Evolutionary conservation across 345 rosid species (phyloP).

Genomic region (Rhodamnia rubescens): DNA sequence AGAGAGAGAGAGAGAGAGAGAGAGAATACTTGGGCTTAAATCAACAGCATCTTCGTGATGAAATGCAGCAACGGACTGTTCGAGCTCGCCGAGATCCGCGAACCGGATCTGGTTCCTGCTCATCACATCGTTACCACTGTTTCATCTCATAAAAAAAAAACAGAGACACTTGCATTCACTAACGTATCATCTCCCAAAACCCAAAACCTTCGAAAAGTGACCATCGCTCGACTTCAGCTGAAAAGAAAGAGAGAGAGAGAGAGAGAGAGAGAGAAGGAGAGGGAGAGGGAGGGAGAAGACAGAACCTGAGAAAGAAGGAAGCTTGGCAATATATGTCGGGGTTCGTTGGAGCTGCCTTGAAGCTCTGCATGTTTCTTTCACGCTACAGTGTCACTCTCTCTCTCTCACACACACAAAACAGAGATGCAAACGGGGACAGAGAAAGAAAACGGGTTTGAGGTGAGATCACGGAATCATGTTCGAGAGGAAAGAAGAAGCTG

Average conservation of each 20-base stretch:
- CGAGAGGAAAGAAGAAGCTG: not conserved
- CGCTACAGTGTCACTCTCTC: not conserved
- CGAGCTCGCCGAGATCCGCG: slow-evolving; percentile 70
- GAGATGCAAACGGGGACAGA: not conserved
- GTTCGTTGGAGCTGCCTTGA: slow-evolving; percentile 38
- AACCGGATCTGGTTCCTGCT: slow-evolving; percentile 30
- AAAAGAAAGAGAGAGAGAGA: not conserved
- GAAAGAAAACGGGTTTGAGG: not conserved
- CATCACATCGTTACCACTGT: slow-evolving; percentile 30
- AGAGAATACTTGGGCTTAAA: slow-evolving; percentile 64
- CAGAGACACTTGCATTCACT: not conserved
- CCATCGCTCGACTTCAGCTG: not conserved
- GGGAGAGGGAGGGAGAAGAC: not conserved
- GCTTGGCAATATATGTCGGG: slow-evolving; percentile 56
- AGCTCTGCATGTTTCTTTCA: slow-evolving; percentile 52
- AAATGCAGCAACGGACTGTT: slow-evolving; percentile 43
- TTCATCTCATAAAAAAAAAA: not conserved
- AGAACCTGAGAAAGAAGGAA: slow-evolving; percentile 62
- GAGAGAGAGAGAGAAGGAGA: too few species aligned
- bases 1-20: not conserved
- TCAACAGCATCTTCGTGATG: slow-evolving; percentile 58
- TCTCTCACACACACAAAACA: not conserved
- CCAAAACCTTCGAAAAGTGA: not conserved
- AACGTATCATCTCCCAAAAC: not conserved
- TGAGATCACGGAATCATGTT: slow-evolving; percentile 3